Conservation (phyloP, 2,329 filamentous ascomycete genomes). For the Colletotrichum sansevieriae region DNA sequence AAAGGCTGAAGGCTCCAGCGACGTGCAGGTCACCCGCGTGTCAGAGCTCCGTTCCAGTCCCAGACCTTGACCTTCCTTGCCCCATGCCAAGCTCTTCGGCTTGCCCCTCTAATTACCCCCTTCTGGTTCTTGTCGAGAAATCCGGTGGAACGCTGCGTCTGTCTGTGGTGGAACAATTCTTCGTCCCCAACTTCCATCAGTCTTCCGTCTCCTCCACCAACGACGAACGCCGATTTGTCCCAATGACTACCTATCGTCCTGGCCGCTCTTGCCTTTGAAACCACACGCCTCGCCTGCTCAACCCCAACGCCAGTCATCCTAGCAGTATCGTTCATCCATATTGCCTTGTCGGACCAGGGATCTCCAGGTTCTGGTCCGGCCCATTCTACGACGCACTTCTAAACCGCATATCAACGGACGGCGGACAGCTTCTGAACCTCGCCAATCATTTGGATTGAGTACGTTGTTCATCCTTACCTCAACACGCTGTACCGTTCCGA, state of each 20-base stretch:
- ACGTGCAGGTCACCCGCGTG: slow-evolving; percentile 7
- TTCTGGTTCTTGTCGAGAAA: slow-evolving; percentile 37
- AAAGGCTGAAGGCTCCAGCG: slow-evolving; percentile 9
- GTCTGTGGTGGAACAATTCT: slow-evolving; percentile 44
- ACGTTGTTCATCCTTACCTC: slow-evolving; percentile 10
- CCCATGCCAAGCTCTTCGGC: slow-evolving; percentile 39
- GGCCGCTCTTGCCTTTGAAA: slow-evolving; percentile 33
- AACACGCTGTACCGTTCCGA: slow-evolving; percentile 23
- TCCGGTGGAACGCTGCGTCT: slow-evolving; percentile 40
- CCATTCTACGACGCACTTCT: background rate
- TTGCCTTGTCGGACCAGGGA: slow-evolving; percentile 28
- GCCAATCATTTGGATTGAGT: background rate
- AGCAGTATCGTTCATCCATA: slow-evolving; percentile 37
- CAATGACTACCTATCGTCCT: slow-evolving; percentile 11
- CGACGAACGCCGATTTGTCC: slow-evolving; percentile 36
- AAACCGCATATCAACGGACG: slow-evolving; percentile 15
- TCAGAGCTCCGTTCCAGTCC: slow-evolving; percentile 21
- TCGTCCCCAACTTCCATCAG: slow-evolving; percentile 40
- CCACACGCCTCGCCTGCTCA: slow-evolving; percentile 28
- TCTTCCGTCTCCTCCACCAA: slow-evolving; percentile 43
- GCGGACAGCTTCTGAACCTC: background rate
- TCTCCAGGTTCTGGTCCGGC: slow-evolving; percentile 36
- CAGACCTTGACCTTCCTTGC: slow-evolving; percentile 11
- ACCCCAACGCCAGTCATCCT: slow-evolving; percentile 21
- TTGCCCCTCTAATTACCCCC: slow-evolving; percentile 33